These are phyloP conservation scores for Neofusicoccum parvum DNA, from an alignment of 2,329 filamentous ascomycete species.

Conservation along the genomic window DNA sequence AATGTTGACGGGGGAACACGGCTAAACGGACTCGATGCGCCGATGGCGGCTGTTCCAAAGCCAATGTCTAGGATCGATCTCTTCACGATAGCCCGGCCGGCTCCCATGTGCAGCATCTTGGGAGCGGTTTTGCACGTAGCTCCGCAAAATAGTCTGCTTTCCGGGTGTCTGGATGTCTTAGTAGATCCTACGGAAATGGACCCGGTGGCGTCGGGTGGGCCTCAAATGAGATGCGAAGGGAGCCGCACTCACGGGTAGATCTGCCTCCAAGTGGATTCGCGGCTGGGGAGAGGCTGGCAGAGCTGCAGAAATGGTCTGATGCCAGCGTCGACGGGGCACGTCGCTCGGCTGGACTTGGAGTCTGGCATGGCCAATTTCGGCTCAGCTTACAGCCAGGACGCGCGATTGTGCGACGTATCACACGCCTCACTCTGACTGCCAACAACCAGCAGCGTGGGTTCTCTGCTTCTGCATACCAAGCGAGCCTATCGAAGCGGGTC, in stretches of 20 bases:
- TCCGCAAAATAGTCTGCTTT: neutral
- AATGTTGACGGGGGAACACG: neutral
- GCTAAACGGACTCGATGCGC: neutral
- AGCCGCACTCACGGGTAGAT: slow-evolving; percentile 9
- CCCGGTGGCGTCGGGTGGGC: neutral
- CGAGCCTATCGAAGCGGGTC: too few relatives aligned
- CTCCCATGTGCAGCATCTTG: neutral
- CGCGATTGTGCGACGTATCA: slow-evolving; percentile 14
- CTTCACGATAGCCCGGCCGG: neutral
- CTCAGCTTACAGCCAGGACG: slow-evolving; percentile 9
- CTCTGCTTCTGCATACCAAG: neutral
- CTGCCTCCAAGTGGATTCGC: neutral
- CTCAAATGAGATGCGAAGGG: neutral
- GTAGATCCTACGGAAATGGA: neutral
- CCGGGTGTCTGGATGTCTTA: neutral
- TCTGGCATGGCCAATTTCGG: slow-evolving; percentile 10
- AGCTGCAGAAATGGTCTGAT: slow-evolving; percentile 17
- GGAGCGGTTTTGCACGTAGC: neutral
- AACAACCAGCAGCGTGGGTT: neutral
- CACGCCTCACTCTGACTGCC: neutral
- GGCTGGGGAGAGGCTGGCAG: slow-evolving; percentile 4
- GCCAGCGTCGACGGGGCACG: neutral
- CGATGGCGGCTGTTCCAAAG: neutral
- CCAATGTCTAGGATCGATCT: neutral
- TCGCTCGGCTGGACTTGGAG: slow-evolving; percentile 1